phyloP scores from a whole-genome alignment of 768 basidiomycete genomes.

The Russula ochroleuca region DNA sequence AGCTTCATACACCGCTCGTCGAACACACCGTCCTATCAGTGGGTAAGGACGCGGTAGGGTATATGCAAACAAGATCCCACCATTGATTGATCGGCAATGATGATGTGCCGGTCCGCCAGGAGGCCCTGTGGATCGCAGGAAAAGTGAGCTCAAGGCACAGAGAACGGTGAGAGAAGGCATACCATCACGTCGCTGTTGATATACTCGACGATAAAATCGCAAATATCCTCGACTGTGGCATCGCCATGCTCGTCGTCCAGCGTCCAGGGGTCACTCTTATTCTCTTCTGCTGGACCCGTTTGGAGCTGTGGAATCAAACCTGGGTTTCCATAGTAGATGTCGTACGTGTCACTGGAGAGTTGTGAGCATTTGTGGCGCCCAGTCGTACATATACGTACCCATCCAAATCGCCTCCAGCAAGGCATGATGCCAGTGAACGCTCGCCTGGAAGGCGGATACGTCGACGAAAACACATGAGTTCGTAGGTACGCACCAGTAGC shows the following conservation, averaged over 20 bases:
- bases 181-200: constrained; percentile 81
- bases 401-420: constrained; percentile 77
- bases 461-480: neutral
- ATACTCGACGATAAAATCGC: constrained; percentile 78
- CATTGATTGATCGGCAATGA: constrained; percentile 73
- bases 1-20: constrained; percentile 55
- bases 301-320: constrained; percentile 52
- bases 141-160: neutral
- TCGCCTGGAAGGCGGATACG: constrained; percentile 38
- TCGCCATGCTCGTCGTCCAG: constrained; percentile 34
- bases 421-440: constrained; percentile 61
- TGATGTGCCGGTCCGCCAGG: constrained; percentile 60
- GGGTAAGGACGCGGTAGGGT: neutral
- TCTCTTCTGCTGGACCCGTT: constrained; percentile 51
- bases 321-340: constrained; percentile 50
- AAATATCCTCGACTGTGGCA: constrained; percentile 64
- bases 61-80: constrained; percentile 35
- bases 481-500: constrained; percentile 5
- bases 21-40: constrained; percentile 51
- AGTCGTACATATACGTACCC: constrained; percentile 43
- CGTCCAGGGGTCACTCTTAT: constrained; percentile 29
- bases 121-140: constrained; percentile 47
- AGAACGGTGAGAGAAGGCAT: constrained; percentile 24
- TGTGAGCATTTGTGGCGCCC: neutral
- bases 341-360: constrained; percentile 54